phyloP scores from a whole-genome alignment of 1,284 basidiomycete species.

The Cronartium quercuum region DNA sequence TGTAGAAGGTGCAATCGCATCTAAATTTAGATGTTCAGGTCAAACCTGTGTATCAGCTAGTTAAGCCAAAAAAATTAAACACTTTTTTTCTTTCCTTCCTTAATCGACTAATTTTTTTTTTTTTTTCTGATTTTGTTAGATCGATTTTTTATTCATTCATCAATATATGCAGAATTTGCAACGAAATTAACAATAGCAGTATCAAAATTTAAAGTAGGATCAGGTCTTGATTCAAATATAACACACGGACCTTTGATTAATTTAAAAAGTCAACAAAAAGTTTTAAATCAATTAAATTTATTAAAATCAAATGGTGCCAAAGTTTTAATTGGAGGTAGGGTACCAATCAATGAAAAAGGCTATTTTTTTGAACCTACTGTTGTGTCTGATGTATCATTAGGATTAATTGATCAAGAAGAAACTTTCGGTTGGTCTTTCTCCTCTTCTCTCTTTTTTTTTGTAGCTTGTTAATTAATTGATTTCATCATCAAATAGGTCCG shows the following conservation, averaged over 20 bases:
- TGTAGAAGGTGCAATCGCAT: conserved; percentile 74
- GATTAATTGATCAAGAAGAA: conserved; percentile 63
- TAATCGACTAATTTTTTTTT: conserved; percentile 44
- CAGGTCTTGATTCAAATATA: conserved; percentile 63
- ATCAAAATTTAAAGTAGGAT: conserved; percentile 80
- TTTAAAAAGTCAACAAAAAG: conserved; percentile 75
- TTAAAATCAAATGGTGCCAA: conserved; percentile 76
- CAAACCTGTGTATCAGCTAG: conserved; percentile 68
- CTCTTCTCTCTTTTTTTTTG: background rate
- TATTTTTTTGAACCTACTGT: conserved; percentile 83
- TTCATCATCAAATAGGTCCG: conserved; percentile 43
- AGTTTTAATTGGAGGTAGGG: conserved; percentile 77
- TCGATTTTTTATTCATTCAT: conserved; percentile 50
- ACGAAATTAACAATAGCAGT: conserved; percentile 74
- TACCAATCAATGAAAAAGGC: conserved; percentile 53
- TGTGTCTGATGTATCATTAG: conserved; percentile 71
- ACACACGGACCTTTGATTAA: conserved; percentile 96
- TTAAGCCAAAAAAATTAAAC: background rate
- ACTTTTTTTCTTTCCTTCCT: background rate
- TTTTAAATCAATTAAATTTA: conserved; percentile 76
- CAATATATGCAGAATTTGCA: conserved; percentile 77
- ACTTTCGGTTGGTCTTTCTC: conserved; percentile 61
- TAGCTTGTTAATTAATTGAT: conserved; percentile 42
- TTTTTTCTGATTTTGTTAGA: conserved; percentile 17
- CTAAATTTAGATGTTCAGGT: conserved; percentile 87